Conservation (phyloP, 2,329 filamentous ascomycete species). For the Stagonosporopsis chrysanthemi region DNA sequence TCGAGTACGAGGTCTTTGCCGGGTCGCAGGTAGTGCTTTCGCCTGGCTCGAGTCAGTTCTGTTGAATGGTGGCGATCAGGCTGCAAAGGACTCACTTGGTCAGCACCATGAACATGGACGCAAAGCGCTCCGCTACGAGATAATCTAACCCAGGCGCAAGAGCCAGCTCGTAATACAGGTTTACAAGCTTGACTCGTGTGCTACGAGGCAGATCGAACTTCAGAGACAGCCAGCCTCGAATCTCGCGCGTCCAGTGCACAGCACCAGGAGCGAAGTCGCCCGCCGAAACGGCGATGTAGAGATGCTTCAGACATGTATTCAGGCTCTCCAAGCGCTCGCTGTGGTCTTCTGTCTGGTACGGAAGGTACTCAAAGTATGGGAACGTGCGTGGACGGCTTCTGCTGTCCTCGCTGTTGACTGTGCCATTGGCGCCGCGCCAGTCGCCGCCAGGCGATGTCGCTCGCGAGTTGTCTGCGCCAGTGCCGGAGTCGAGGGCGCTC, state of each 20-base stretch:
- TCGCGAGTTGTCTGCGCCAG: conserved; percentile 77
- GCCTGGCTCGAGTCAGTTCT: conserved; percentile 62
- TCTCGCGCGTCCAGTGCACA: conserved; percentile 95
- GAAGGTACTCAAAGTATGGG: conserved; percentile 88
- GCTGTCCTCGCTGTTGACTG: conserved; percentile 61
- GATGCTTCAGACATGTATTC: conserved; percentile 86
- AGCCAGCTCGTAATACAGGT: conserved; percentile 92
- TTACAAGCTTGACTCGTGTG: conserved; percentile 82
- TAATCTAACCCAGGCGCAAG: conserved; percentile 89
- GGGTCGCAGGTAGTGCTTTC: conserved; percentile 93
- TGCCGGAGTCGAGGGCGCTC: conserved; percentile 46
- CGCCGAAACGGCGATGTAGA: conserved; percentile 89
- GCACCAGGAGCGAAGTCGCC: conserved; percentile 95
- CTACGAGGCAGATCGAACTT: conserved; percentile 95
- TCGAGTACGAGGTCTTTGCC: conserved; percentile 89
- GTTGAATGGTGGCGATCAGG: not conserved
- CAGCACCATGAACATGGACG: conserved; percentile 94
- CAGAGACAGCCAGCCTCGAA: conserved; percentile 91
- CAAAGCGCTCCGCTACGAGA: conserved; percentile 83
- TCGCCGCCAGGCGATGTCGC: conserved; percentile 81
- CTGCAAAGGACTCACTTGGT: conserved; percentile 74
- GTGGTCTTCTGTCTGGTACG: conserved; percentile 86
- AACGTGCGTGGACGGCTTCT: conserved; percentile 83
- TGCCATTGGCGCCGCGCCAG: conserved; percentile 62
- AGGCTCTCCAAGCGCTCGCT: conserved; percentile 78